A percentile compares a stretch with the other conserved stretches of the same genome.
These are phyloP conservation scores for Saussurea involucrata DNA, from an alignment of 129 eudicot species.

Conservation along the genomic window DNA sequence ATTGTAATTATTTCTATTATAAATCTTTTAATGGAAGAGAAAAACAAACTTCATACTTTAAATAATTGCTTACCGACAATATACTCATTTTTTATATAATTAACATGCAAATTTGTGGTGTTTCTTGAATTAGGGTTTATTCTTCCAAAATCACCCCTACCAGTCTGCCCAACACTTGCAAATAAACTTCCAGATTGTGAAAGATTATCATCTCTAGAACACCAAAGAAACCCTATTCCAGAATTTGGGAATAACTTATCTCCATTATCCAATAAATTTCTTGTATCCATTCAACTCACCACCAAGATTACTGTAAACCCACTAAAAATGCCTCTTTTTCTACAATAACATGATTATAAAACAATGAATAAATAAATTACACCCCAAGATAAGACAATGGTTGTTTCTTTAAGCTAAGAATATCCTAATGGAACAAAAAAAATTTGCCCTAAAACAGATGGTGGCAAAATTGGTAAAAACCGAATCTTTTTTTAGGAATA, in stretches of 20 bases:
- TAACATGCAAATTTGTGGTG: slow-evolving; percentile 36
- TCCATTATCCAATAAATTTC: slow-evolving; percentile 37
- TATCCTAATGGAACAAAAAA: slow-evolving; percentile 21
- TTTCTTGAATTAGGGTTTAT: slow-evolving; percentile 34
- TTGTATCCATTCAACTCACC: slow-evolving; percentile 52
- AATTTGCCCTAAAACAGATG: slow-evolving; percentile 12
- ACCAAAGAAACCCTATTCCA: slow-evolving; percentile 74
- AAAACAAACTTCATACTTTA: no score
- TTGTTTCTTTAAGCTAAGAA: slow-evolving; percentile 29
- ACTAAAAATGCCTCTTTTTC: slow-evolving; percentile 17
- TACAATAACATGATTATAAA: slow-evolving; percentile 24
- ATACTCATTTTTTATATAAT: no score
- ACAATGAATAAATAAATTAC: not conserved
- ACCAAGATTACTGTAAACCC: slow-evolving; percentile 14
- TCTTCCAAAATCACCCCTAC: slow-evolving; percentile 34
- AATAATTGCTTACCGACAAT: no score
- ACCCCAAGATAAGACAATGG: slow-evolving; percentile 15
- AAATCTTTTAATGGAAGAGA: no score
- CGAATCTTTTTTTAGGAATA: slow-evolving; percentile 18
- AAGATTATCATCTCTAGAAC: slow-evolving; percentile 42
- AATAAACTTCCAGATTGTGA: slow-evolving; percentile 47
- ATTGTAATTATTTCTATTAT: no score
- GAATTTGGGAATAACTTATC: slow-evolving; percentile 47
- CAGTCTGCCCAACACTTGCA: slow-evolving; percentile 74
- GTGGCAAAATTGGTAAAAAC: slow-evolving; percentile 6